Percentiles rank a stretch among this genome's conserved stretches.
These are phyloP conservation scores for Bryoglossum gracile DNA, from an alignment of 495 filamentous ascomycete genomes.

Conservation along the genomic window DNA sequence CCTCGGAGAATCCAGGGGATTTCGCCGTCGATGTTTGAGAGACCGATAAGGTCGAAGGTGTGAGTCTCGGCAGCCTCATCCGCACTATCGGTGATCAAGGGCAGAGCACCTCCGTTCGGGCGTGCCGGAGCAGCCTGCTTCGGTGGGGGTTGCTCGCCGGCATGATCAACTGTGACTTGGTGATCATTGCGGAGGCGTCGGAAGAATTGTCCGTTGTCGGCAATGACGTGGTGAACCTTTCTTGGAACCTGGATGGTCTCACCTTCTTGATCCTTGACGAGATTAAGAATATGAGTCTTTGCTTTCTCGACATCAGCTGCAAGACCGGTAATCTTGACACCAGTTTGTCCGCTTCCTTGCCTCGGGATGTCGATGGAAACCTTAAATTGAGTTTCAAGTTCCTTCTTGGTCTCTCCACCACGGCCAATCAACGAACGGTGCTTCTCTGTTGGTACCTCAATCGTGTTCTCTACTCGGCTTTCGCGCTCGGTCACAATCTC, in stretches of 20 bases:
- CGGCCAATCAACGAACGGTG: constrained; percentile 88
- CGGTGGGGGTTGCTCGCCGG: constrained; percentile 63
- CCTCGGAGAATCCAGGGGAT: constrained; percentile 92
- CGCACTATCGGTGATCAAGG: constrained; percentile 82
- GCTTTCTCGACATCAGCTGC: constrained; percentile 73
- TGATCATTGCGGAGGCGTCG: constrained; percentile 73
- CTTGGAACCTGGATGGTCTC: constrained; percentile 78
- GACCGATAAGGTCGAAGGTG: constrained; percentile 73
- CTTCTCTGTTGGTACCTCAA: constrained; percentile 80
- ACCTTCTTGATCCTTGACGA: constrained; percentile 81
- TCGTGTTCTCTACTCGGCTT: constrained; percentile 62
- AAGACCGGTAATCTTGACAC: constrained; percentile 76
- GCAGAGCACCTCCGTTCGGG: constrained; percentile 54
- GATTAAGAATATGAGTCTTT: constrained; percentile 68
- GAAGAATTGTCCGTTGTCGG: constrained; percentile 91
- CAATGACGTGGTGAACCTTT: constrained; percentile 70
- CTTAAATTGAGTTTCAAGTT: constrained; percentile 83
- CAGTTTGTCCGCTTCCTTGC: constrained; percentile 58
- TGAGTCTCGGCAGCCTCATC: constrained; percentile 52
- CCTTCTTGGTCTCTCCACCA: constrained; percentile 75
- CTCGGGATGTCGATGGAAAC: constrained; percentile 87
- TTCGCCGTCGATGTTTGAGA: constrained; percentile 53
- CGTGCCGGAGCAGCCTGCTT: constrained; percentile 45
- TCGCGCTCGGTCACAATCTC: constrained; percentile 70
- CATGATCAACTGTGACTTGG: constrained; percentile 84